phyloP scores from a whole-genome alignment of 495 filamentous ascomycete genomes.

The Entonaema liquescens region DNA sequence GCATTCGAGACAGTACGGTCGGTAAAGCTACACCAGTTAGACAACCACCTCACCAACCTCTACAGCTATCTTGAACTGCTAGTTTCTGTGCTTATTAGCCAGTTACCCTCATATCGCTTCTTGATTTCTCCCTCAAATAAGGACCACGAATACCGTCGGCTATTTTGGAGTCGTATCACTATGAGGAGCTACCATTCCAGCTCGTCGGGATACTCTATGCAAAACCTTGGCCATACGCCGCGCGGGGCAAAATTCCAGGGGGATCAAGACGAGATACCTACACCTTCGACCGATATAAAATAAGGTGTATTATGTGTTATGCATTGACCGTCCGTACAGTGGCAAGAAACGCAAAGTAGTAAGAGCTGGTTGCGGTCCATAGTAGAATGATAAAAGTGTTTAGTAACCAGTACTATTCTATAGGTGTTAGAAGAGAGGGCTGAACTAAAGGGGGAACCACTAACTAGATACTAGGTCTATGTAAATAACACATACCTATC shows the following conservation, averaged over 20 bases:
- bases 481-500: no score
- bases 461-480: no score
- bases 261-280: neutral
- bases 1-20: constrained; percentile 28
- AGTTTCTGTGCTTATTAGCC: constrained; percentile 20
- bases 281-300: neutral
- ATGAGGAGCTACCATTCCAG: constrained; percentile 18
- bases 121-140: constrained; percentile 18
- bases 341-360: no score
- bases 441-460: no score
- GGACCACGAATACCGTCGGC: constrained; percentile 22
- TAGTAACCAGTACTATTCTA: no score
- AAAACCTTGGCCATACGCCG: neutral
- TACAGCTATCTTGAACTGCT: constrained; percentile 29
- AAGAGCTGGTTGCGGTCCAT: no score
- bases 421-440: no score
- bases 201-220: constrained; percentile 17
- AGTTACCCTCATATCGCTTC: constrained; percentile 31
- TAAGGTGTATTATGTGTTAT: no score
- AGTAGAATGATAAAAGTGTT: no score
- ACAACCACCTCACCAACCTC: constrained; percentile 9
- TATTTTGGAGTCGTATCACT: constrained; percentile 26
- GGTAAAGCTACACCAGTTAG: constrained; percentile 20
- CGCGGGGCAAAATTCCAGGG: neutral
- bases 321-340: no score